phyloP scores from a whole-genome alignment of 768 basidiomycete species.

The Russula emetica region DNA sequence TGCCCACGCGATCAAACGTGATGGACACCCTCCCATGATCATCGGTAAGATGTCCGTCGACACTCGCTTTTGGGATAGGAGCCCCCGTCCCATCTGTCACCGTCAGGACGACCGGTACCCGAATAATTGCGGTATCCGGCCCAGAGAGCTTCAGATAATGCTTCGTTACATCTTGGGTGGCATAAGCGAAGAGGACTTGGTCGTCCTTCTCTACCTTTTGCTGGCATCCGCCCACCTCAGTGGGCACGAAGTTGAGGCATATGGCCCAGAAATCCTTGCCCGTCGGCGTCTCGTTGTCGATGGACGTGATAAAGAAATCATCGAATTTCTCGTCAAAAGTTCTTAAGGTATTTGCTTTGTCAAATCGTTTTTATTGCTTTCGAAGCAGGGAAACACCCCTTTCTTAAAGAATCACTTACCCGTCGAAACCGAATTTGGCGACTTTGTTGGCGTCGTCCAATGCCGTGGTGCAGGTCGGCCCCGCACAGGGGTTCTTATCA shows the following conservation, averaged over 20 bases:
- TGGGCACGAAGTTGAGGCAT: not conserved
- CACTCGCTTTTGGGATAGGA: not conserved
- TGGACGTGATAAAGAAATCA: not conserved
- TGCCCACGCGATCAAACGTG: not conserved
- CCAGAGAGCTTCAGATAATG: not conserved
- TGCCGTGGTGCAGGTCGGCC: constrained; percentile 43
- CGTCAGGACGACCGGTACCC: not conserved
- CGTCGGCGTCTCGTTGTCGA: not conserved
- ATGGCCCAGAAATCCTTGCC: not conserved
- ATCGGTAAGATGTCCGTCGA: not conserved
- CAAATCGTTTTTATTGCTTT: too few species aligned
- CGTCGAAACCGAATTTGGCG: not conserved
- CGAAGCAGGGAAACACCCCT: not conserved
- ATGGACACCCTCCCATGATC: not conserved
- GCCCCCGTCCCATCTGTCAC: not conserved
- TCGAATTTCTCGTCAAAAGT: not conserved
- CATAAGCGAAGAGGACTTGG: not conserved
- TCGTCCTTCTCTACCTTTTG: not conserved
- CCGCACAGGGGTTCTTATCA: constrained; percentile 35
- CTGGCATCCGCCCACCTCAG: not conserved
- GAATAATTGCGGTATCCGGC: not conserved
- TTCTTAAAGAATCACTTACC: not conserved
- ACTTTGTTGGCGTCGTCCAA: constrained; percentile 38
- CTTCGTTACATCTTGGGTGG: not conserved
- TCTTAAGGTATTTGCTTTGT: not conserved